Percentiles rank a stretch among this genome's conserved stretches.
phyloP scores from a whole-genome alignment of 495 filamentous ascomycete species.

The Zalerion maritima region DNA sequence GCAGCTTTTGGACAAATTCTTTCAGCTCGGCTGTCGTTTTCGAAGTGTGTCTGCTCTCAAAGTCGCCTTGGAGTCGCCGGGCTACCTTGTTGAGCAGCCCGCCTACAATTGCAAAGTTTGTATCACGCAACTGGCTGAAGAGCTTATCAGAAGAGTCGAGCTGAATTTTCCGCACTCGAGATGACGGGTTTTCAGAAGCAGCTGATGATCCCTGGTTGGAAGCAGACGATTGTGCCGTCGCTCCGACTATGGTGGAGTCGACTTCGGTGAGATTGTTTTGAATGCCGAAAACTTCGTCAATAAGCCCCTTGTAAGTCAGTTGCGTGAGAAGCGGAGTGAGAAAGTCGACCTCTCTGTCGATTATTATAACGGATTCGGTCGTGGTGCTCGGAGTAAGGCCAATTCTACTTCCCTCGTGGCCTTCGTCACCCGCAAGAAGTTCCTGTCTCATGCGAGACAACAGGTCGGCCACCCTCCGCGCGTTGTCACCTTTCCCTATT shows the following conservation, averaged over 20 bases:
- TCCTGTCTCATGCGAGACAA: constrained; percentile 90
- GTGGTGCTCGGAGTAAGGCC: constrained; percentile 74
- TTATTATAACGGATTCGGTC: constrained; percentile 82
- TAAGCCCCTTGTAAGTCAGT: constrained; percentile 89
- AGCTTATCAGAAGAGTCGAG: constrained; percentile 83
- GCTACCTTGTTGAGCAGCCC: constrained; percentile 81
- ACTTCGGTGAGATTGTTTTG: constrained; percentile 80
- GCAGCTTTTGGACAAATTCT: constrained; percentile 83
- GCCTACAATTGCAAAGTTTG: constrained; percentile 91
- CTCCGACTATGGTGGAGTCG: constrained; percentile 81
- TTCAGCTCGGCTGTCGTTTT: constrained; percentile 82
- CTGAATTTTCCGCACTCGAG: constrained; percentile 75
- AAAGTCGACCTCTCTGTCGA: constrained; percentile 89
- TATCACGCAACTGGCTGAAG: constrained; percentile 76
- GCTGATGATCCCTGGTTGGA: constrained; percentile 34
- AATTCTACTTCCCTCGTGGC: constrained; percentile 41
- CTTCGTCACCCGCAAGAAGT: constrained; percentile 63
- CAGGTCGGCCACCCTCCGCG: constrained; percentile 73
- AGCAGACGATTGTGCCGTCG: constrained; percentile 41
- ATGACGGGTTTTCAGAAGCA: constrained; percentile 15
- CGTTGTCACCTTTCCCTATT: constrained; percentile 90
- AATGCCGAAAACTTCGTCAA: constrained; percentile 90
- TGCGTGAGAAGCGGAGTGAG: constrained; percentile 84
- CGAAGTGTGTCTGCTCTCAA: constrained; percentile 75
- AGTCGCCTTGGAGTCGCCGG: constrained; percentile 71